These are phyloP conservation scores for Coniferiporia sulphurascens DNA, from an alignment of 1,284 basidiomycete species.

Conservation along the genomic window DNA sequence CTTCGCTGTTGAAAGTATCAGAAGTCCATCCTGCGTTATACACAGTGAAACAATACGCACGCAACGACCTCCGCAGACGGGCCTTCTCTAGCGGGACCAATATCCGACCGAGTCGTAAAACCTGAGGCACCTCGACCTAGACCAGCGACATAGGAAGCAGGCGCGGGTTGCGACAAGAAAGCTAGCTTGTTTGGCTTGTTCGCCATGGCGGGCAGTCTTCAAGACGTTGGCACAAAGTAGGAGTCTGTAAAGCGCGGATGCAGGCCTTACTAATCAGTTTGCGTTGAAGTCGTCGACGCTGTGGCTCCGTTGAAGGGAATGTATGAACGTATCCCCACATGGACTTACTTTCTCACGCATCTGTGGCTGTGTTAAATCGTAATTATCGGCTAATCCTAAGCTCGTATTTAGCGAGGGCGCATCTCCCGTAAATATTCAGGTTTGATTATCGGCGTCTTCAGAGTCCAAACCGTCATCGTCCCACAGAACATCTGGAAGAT, in stretches of 20 bases:
- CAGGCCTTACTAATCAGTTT: not conserved
- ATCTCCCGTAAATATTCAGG: too few species aligned
- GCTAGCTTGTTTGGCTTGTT: conserved; percentile 72
- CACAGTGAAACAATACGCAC: conserved; percentile 37
- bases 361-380: too few species aligned
- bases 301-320: too few species aligned
- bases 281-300: not conserved
- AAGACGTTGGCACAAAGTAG: not conserved
- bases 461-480: not conserved
- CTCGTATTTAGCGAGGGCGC: too few species aligned
- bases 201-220: conserved; percentile 33
- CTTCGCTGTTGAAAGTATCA: conserved; percentile 48
- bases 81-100: conserved; percentile 94
- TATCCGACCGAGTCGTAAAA: conserved; percentile 98
- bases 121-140: conserved; percentile 95
- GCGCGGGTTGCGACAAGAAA: conserved; percentile 82
- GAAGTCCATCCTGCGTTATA: not conserved
- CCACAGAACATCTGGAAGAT: not conserved
- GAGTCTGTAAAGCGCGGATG: not conserved
- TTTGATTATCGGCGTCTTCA: not conserved
- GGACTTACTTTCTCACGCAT: too few species aligned
- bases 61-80: conserved; percentile 86
- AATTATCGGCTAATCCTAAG: too few species aligned
- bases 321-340: too few species aligned
- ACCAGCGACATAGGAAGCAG: conserved; percentile 94